Percentiles rank a stretch among this genome's conserved stretches.
phyloP scores from a whole-genome alignment of 2,329 filamentous ascomycete species.

The Penicillium sclerotiorum region DNA sequence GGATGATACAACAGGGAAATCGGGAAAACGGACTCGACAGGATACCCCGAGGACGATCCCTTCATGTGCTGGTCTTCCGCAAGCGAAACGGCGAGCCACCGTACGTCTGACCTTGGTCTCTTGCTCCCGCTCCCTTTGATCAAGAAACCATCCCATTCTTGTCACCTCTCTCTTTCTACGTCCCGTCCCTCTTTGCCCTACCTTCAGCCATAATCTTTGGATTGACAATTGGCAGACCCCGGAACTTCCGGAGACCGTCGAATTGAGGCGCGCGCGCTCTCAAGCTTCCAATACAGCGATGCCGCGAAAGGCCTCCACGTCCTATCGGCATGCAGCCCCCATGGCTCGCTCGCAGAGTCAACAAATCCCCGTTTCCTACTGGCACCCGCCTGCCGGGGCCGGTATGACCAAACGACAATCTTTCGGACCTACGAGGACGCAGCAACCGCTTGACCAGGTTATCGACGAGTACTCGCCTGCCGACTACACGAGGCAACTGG shows the following conservation, averaged over 20 bases:
- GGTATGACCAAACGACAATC: slow-evolving; percentile 35
- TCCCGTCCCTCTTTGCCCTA: slow-evolving; percentile 19
- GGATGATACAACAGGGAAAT: slow-evolving; percentile 32
- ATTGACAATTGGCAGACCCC: slow-evolving; percentile 48
- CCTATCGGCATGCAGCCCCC: slow-evolving; percentile 33
- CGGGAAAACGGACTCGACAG: slow-evolving; percentile 47
- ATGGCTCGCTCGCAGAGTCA: slow-evolving; percentile 45
- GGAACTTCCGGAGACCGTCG: slow-evolving; percentile 36
- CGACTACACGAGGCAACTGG: slow-evolving; percentile 44
- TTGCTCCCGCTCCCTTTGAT: slow-evolving; percentile 38
- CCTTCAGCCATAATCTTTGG: slow-evolving; percentile 35
- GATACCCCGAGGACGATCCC: slow-evolving; percentile 40
- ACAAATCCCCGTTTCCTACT: slow-evolving; percentile 37
- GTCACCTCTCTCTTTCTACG: slow-evolving; percentile 15
- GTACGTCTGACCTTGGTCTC: slow-evolving; percentile 47
- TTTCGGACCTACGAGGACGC: slow-evolving; percentile 31
- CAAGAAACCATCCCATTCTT: slow-evolving; percentile 21
- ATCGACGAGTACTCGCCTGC: slow-evolving; percentile 44
- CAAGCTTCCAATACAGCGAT: slow-evolving; percentile 33
- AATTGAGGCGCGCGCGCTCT: slow-evolving; percentile 35
- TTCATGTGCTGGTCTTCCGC: slow-evolving; percentile 40
- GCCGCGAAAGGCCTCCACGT: slow-evolving; percentile 28
- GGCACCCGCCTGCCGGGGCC: slow-evolving; percentile 26
- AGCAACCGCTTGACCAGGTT: slow-evolving; percentile 39
- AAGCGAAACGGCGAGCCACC: slow-evolving; percentile 49